Evolutionary conservation across 306 rosid genomes (phyloP).

Genomic region (Cucurbita ficifolia): DNA sequence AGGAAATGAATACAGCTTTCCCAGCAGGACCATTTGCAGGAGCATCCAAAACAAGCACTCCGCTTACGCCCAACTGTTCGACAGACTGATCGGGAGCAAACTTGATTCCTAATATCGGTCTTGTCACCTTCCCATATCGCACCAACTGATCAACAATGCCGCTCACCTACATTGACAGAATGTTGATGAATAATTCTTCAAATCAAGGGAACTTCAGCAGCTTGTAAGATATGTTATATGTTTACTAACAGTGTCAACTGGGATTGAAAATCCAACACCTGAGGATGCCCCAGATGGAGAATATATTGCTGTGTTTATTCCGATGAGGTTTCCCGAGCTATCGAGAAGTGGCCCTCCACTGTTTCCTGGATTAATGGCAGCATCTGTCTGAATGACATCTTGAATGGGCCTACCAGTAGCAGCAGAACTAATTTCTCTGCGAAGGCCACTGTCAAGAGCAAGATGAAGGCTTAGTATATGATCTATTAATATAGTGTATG

Average conservation of each 20-base stretch:
- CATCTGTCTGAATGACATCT: slow-evolving; percentile 99
- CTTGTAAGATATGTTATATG: neutral
- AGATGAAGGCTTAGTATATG: neutral
- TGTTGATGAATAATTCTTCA: neutral
- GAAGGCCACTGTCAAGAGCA: slow-evolving; percentile 54
- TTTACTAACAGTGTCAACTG: slow-evolving; percentile 84
- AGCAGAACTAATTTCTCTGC: slow-evolving; percentile 98
- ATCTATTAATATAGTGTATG: neutral
- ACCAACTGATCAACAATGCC: slow-evolving; percentile 98
- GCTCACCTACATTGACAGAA: slow-evolving; percentile 38
- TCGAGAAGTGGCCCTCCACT: slow-evolving; percentile 99
- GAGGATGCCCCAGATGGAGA: slow-evolving; percentile 97
- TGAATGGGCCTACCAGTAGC: slow-evolving; percentile 99
- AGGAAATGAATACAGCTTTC: slow-evolving; percentile 50
- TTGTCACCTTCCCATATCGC: slow-evolving; percentile 86
- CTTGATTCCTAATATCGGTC: slow-evolving; percentile 95
- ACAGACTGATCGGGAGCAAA: slow-evolving; percentile 99
- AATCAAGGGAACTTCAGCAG: slow-evolving; percentile 3
- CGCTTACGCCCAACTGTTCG: slow-evolving; percentile 87
- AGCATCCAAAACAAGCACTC: slow-evolving; percentile 95
- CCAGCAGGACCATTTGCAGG: slow-evolving; percentile 92
- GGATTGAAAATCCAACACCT: slow-evolving; percentile 97
- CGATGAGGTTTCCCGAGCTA: slow-evolving; percentile 89
- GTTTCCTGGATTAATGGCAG: slow-evolving; percentile 98
- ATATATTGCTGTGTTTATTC: slow-evolving; percentile 93